A percentile compares a stretch with the other conserved stretches of the same genome.
These are phyloP conservation scores for Lipomyces mesembrius DNA, from an alignment of 805 yeast genomes.

Conservation along the genomic window DNA sequence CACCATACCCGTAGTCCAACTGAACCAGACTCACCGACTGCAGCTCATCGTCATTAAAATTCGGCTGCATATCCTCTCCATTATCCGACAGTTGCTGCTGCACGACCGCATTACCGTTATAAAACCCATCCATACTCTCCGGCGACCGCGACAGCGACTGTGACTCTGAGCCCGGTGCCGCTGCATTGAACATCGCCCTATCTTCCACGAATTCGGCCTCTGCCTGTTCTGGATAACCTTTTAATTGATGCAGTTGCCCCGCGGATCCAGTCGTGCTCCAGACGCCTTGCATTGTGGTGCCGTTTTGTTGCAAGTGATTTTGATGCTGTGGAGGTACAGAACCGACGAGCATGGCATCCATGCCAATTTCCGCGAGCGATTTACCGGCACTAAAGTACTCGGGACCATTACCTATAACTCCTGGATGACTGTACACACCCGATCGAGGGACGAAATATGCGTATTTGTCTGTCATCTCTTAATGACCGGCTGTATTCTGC, in stretches of 20 bases:
- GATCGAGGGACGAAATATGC: not conserved
- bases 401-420: not conserved
- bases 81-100: not conserved
- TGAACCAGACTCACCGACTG: constrained; percentile 9
- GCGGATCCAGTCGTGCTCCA: not conserved
- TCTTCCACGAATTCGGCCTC: not conserved
- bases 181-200: not conserved
- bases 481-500: too few species aligned
- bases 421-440: not conserved
- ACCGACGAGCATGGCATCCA: not conserved
- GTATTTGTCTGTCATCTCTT: not conserved
- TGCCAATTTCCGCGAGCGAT: not conserved
- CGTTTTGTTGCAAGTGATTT: not conserved
- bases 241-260: not conserved
- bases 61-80: constrained; percentile 13
- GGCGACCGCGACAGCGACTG: constrained; percentile 1
- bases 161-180: not conserved
- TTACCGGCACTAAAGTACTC: not conserved
- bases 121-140: not conserved
- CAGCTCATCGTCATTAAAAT: constrained; percentile 10
- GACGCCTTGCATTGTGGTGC: not conserved
- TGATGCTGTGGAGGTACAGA: too few species aligned
- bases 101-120: not conserved
- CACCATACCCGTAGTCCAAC: not conserved
- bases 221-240: not conserved